Percentiles rank a stretch among this genome's conserved stretches.
phyloP scores from a whole-genome alignment of 805 yeast species.

The Osmozyma mogii region DNA sequence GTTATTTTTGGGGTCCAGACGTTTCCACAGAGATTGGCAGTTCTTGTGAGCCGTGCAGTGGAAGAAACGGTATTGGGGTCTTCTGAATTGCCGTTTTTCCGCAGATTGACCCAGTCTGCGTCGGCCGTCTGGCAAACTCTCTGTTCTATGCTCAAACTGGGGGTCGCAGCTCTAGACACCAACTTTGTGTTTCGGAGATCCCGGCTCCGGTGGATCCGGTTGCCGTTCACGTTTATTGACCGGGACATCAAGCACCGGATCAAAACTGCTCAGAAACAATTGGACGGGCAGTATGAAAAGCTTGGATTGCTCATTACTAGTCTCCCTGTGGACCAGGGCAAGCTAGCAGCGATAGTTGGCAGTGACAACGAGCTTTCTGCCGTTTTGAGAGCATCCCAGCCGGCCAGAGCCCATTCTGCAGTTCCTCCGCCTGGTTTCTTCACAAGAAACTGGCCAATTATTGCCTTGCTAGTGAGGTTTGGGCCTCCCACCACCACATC shows the following conservation, averaged over 20 bases:
- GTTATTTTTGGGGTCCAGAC: slow-evolving; percentile 27
- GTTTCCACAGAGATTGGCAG: too few species aligned
- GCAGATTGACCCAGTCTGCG: neutral
- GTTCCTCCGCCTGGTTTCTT: slow-evolving; percentile 10
- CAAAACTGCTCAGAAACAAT: slow-evolving; percentile 12
- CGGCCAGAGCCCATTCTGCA: too few species aligned
- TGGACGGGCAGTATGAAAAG: slow-evolving; percentile 15
- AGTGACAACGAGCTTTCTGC: too few species aligned
- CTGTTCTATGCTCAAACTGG: neutral
- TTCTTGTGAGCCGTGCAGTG: too few species aligned
- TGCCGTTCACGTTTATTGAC: slow-evolving; percentile 17
- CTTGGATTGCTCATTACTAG: slow-evolving; percentile 20
- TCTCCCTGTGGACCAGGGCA: slow-evolving; percentile 6
- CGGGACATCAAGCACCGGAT: slow-evolving; percentile 20
- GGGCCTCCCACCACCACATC: slow-evolving; percentile 45
- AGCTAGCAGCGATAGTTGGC: too few species aligned
- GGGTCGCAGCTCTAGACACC: too few species aligned
- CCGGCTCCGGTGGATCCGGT: slow-evolving; percentile 6
- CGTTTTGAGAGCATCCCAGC: too few species aligned
- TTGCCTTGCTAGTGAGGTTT: slow-evolving; percentile 32
- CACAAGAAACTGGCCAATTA: slow-evolving; percentile 69
- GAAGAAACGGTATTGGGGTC: too few species aligned
- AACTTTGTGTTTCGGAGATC: slow-evolving; percentile 9
- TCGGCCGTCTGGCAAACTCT: neutral
- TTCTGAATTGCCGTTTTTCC: slow-evolving; percentile 1